Evolutionary conservation across 495 filamentous ascomycete genomes (phyloP).

Genomic region (Xylaria grammica): DNA sequence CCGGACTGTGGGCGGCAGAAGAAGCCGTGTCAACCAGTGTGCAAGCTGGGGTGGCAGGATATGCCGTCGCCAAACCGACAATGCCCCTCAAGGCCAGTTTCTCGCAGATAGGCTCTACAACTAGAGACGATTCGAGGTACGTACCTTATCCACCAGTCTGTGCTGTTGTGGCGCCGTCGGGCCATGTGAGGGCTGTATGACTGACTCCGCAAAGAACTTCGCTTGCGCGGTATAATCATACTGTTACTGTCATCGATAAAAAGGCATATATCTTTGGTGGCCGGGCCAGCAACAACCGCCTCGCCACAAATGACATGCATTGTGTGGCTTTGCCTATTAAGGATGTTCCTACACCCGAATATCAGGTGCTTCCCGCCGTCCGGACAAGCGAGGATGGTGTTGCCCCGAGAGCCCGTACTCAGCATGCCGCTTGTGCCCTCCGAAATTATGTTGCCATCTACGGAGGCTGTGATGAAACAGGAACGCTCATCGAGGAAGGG

Average conservation of each 20-base stretch:
- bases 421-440: slow-evolving; percentile 50
- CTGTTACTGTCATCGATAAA: slow-evolving; percentile 50
- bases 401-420: slow-evolving; percentile 42
- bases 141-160: neutral
- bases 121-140: slow-evolving; percentile 29
- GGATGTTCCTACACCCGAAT: slow-evolving; percentile 38
- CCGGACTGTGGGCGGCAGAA: slow-evolving; percentile 47
- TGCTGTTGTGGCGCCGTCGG: neutral
- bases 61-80: slow-evolving; percentile 45
- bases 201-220: slow-evolving; percentile 29
- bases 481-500: slow-evolving; percentile 45
- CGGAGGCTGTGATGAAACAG: slow-evolving; percentile 47
- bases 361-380: slow-evolving; percentile 39
- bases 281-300: slow-evolving; percentile 37
- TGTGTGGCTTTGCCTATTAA: slow-evolving; percentile 45
- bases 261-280: slow-evolving; percentile 62
- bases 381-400: slow-evolving; percentile 31
- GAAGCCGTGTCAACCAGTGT: slow-evolving; percentile 49
- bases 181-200: slow-evolving; percentile 8
- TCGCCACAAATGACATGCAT: slow-evolving; percentile 55
- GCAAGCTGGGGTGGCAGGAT: slow-evolving; percentile 42
- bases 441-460: slow-evolving; percentile 48
- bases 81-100: slow-evolving; percentile 50
- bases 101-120: slow-evolving; percentile 42
- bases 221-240: slow-evolving; percentile 52